phyloP scores from a whole-genome alignment of 2,329 filamentous ascomycete genomes.

The Elsinoe batatas region DNA sequence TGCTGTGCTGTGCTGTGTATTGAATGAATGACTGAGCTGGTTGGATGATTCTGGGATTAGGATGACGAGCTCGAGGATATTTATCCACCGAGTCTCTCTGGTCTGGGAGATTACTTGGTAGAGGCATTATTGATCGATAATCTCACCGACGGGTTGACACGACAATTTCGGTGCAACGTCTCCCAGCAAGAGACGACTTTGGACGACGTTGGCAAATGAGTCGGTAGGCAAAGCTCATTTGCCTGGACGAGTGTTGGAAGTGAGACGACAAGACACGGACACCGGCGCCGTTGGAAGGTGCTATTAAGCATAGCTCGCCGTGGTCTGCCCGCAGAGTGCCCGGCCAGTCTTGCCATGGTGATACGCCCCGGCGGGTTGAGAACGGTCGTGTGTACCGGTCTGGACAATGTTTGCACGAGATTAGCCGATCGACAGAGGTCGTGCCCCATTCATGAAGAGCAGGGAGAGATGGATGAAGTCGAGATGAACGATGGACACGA shows the following conservation, averaged over 20 bases:
- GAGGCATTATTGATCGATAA: conserved; percentile 8
- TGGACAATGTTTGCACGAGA: background rate
- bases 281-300: background rate
- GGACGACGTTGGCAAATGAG: conserved; percentile 3
- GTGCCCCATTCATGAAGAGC: background rate
- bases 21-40: conserved; percentile 1
- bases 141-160: conserved; percentile 6
- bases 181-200: background rate
- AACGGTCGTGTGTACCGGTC: conserved; percentile 1
- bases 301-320: conserved; percentile 4
- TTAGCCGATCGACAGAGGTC: background rate
- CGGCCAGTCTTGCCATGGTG: conserved; percentile 4
- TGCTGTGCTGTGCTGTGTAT: no score
- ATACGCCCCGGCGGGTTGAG: background rate
- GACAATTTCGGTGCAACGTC: conserved; percentile 2
- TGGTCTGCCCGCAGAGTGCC: background rate
- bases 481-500: background rate
- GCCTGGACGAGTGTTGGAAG: background rate
- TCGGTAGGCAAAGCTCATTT: conserved; percentile 5
- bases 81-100: background rate
- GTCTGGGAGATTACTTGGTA: background rate
- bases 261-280: conserved; percentile 1
- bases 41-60: conserved; percentile 2
- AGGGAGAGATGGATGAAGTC: background rate
- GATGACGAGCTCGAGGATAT: conserved; percentile 3